A percentile compares a stretch with the other conserved stretches of the same genome.
Conservation (phyloP, 768 basidiomycete species). For the Russula griseocarnosa region DNA sequence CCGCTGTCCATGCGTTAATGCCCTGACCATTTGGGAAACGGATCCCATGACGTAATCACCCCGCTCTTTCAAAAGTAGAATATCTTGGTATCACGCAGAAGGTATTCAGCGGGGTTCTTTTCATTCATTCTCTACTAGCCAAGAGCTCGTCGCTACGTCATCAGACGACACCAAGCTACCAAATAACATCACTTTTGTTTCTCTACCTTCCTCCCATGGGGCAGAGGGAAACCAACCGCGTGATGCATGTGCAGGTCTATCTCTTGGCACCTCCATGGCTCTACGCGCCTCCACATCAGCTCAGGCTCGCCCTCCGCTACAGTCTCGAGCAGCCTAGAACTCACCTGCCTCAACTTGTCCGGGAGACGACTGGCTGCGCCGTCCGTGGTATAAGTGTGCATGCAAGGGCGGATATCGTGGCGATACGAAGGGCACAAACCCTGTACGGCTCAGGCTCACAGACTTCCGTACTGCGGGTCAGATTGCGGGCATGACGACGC, state of each 20-base stretch:
- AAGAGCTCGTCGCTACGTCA: slow-evolving; percentile 43
- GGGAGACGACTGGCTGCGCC: slow-evolving; percentile 35
- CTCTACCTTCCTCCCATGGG: neutral
- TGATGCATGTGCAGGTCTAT: neutral
- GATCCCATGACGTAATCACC: neutral
- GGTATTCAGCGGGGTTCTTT: no score
- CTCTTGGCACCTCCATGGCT: neutral
- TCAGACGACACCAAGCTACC: slow-evolving; percentile 43
- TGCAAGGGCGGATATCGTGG: slow-evolving; percentile 25
- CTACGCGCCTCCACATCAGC: neutral
- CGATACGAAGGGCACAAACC: slow-evolving; percentile 32
- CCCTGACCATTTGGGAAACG: neutral
- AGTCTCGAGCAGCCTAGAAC: slow-evolving; percentile 40
- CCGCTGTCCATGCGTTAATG: neutral
- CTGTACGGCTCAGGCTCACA: slow-evolving; percentile 35
- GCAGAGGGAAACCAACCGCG: neutral
- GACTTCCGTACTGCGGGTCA: slow-evolving; percentile 31
- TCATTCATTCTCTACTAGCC: slow-evolving; percentile 37
- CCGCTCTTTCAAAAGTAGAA: no score
- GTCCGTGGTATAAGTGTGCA: slow-evolving; percentile 37
- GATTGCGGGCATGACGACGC: slow-evolving; percentile 6
- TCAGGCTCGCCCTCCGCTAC: neutral
- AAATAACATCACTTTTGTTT: neutral
- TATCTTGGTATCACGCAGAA: neutral
- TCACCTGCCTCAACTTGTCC: slow-evolving; percentile 41